phyloP scores from a whole-genome alignment of 1,284 basidiomycete genomes.

The Sporisorium scitamineum region DNA sequence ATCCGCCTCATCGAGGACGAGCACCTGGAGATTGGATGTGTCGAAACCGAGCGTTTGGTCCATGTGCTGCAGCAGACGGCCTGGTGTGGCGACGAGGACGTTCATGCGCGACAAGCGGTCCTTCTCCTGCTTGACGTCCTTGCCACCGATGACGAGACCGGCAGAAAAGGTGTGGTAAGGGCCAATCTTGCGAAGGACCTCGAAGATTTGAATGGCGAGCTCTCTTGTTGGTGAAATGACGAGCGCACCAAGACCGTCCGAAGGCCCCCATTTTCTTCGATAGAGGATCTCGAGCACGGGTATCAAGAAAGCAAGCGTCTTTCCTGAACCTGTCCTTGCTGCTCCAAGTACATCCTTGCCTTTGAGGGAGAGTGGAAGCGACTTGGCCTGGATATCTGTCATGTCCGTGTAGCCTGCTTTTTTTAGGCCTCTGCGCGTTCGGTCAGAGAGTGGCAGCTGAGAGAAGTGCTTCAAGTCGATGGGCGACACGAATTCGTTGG shows the following conservation, averaged over 20 bases:
- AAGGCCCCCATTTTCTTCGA: conserved; percentile 80
- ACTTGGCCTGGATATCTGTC: conserved; percentile 65
- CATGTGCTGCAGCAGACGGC: conserved; percentile 94
- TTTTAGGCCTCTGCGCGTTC: conserved; percentile 60
- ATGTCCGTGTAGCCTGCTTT: conserved; percentile 63
- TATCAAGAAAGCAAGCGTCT: conserved; percentile 84
- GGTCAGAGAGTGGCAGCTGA: conserved; percentile 60
- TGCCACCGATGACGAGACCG: conserved; percentile 94
- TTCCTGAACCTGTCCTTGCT: conserved; percentile 83
- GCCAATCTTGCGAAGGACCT: conserved; percentile 91
- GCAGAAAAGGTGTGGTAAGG: conserved; percentile 92
- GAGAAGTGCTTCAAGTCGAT: conserved; percentile 48
- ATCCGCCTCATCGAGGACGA: conserved; percentile 98
- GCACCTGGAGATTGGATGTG: conserved; percentile 85
- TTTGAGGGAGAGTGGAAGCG: conserved; percentile 61
- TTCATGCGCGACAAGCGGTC: conserved; percentile 88
- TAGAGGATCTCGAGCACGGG: conserved; percentile 82
- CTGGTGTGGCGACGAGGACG: conserved; percentile 95
- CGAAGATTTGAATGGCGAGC: conserved; percentile 96
- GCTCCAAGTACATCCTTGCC: conserved; percentile 76
- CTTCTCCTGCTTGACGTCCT: conserved; percentile 91
- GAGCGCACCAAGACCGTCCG: conserved; percentile 88
- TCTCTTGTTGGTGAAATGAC: conserved; percentile 96
- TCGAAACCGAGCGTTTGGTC: conserved; percentile 97
- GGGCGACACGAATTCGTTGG: conserved; percentile 31